A percentile compares a stretch with the other conserved stretches of the same genome.
Evolutionary conservation across 441 rosid species (phyloP).

Genomic region (Syzygium syzygioides): DNA sequence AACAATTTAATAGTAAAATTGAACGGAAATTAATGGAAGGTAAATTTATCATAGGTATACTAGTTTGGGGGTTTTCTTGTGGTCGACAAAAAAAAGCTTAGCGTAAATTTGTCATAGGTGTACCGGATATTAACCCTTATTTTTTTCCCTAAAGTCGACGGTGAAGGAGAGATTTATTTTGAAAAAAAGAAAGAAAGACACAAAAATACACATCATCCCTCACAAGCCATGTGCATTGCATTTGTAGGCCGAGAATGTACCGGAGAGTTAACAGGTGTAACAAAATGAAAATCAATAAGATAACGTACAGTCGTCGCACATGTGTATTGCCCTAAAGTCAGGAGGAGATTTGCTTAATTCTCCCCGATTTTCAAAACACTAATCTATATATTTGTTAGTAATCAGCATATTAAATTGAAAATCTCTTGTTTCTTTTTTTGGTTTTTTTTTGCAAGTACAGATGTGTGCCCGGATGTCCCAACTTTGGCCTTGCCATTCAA

Average conservation of each 20-base stretch:
- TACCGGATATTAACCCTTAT: no score
- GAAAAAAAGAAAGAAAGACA: neutral
- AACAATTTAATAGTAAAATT: no score
- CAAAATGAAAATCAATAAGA: neutral
- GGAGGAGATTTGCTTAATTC: neutral
- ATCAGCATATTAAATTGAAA: neutral
- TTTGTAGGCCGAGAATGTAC: neutral
- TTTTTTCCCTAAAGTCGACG: accelerated
- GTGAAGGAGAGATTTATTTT: neutral
- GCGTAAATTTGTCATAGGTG: no score
- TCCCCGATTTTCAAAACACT: neutral
- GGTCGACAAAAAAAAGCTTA: no score
- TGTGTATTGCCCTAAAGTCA: neutral
- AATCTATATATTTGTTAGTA: neutral
- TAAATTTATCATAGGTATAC: no score
- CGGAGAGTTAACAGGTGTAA: accelerated
- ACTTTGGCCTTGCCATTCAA: neutral
- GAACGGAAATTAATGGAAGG: no score
- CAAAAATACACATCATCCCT: neutral
- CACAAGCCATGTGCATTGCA: neutral
- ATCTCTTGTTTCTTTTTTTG: neutral
- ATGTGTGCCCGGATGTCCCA: neutral
- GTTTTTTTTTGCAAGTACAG: neutral
- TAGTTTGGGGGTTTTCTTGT: no score
- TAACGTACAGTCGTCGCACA: neutral